Evolutionary conservation across 345 rosid species (phyloP).

Genomic region (Bretschneidera sinensis): DNA sequence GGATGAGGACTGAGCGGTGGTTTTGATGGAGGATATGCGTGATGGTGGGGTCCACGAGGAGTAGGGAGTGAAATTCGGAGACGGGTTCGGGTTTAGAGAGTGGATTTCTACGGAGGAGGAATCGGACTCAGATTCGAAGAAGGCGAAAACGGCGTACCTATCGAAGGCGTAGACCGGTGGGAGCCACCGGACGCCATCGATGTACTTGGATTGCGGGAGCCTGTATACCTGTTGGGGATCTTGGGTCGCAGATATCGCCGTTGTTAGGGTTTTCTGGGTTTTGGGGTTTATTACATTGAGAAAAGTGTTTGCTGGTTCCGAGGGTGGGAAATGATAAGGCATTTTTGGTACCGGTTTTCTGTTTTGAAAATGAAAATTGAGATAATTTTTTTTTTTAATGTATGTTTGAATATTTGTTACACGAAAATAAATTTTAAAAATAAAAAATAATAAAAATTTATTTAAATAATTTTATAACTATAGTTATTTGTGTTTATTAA

Average conservation of each 20-base stretch:
- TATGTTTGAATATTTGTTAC: no score
- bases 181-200: constrained; percentile 83
- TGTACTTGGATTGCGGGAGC: constrained; percentile 51
- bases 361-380: no score
- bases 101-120: constrained; percentile 54
- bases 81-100: constrained; percentile 33
- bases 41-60: constrained; percentile 54
- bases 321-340: constrained; percentile 14
- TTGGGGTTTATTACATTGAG: neutral
- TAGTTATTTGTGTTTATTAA: no score
- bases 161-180: constrained; percentile 68
- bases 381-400: no score
- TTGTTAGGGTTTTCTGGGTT: constrained; percentile 31
- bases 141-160: constrained; percentile 46
- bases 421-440: no score
- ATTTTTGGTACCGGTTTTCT: no score
- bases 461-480: no score
- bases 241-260: constrained; percentile 45
- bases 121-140: constrained; percentile 45
- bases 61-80: constrained; percentile 22
- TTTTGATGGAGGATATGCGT: constrained; percentile 61
- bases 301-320: neutral
- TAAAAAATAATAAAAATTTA: no score
- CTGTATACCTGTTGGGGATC: constrained; percentile 40
- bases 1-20: constrained; percentile 24